Conservation (phyloP, 2,329 filamentous ascomycete genomes). For the Neonectria coccinea region DNA sequence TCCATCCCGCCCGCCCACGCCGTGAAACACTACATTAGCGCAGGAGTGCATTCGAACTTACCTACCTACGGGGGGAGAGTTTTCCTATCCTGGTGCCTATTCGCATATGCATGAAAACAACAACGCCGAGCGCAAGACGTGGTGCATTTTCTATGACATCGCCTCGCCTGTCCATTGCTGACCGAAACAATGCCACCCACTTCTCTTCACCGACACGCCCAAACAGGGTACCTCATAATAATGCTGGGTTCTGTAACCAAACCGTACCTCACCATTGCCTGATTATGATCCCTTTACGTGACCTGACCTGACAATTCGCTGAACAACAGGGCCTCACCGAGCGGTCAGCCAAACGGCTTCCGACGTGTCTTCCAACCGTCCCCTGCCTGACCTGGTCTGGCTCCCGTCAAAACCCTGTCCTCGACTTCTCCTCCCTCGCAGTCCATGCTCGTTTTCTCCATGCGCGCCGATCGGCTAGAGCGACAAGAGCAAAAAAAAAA, state of each 20-base stretch:
- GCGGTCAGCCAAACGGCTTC: constrained; percentile 37
- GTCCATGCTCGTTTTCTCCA: constrained; percentile 24
- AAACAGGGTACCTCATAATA: constrained; percentile 21
- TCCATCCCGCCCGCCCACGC: constrained; percentile 17
- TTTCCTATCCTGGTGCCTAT: constrained; percentile 22
- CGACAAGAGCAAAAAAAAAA: constrained; percentile 30
- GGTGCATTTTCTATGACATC: not conserved
- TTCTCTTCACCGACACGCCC: constrained; percentile 28
- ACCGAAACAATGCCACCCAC: constrained; percentile 23
- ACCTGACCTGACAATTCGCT: constrained; percentile 25
- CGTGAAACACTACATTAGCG: constrained; percentile 12
- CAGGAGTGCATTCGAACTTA: constrained; percentile 15
- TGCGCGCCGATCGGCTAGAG: constrained; percentile 39
- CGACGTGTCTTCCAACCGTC: constrained; percentile 20
- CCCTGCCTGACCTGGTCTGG: constrained; percentile 11
- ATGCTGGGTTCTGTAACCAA: constrained; percentile 33
- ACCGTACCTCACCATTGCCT: constrained; percentile 35
- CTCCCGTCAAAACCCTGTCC: constrained; percentile 26
- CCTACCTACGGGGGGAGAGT: constrained; percentile 16
- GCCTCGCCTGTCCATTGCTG: constrained; percentile 16
- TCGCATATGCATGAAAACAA: not conserved
- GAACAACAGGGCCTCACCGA: constrained; percentile 27
- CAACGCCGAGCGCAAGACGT: not conserved
- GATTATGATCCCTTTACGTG: constrained; percentile 31
- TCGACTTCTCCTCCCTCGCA: constrained; percentile 9